Base-by-base conservation (phyloP, 2,329 filamentous ascomycete species). In the Taxawa tesnikishii region DNA sequence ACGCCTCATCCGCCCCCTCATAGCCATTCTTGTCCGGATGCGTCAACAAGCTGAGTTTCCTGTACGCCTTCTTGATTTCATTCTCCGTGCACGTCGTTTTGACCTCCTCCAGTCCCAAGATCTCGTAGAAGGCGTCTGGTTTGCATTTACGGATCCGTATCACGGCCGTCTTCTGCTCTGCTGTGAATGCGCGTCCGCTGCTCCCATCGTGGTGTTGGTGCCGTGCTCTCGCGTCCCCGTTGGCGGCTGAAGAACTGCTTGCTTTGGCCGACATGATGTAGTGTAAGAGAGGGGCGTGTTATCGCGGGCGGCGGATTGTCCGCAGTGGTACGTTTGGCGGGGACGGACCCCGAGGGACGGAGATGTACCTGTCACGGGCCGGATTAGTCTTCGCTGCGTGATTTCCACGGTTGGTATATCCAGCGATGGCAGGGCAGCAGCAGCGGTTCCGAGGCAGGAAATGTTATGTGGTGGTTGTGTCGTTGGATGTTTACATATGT, bases 11-110 rank as follows among this genome's bases (percentile, higher is more conserved):
- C 34, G 90, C 88, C 38, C 92, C 76, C 23, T 88, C 79, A 55
- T 94, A 87, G 31, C 87, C 87, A 68, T 98, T 98, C 67, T 98
- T 98, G 67, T 98, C 90, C 41, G 90, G 90, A 66, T 98, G 90
- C 38, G 90, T 98, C 51, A 96, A 68, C 49, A 98, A 65, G 53
- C 82, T 90, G 54, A 92, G 70, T 62, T 94, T 96, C 51, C 88
- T 75, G 62, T 98, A 98, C 5, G 90, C 88, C 65, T 96, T 96
- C 59, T 96, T 98, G 54, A 98, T 85, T 50, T 96, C 88, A 40
- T 67, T 59, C 46, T 96, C 88, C 29, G 75, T 75, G 48, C 73
- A 79, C 13, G 75, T 72, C 36, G 68, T 62, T 46, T 70, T 69
- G 24, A 78, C 64, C 41, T 67, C 65, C 46, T 79, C 71, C 29